phyloP scores from a whole-genome alignment of 2,329 filamentous ascomycete genomes.

The Grosmannia serpens region DNA sequence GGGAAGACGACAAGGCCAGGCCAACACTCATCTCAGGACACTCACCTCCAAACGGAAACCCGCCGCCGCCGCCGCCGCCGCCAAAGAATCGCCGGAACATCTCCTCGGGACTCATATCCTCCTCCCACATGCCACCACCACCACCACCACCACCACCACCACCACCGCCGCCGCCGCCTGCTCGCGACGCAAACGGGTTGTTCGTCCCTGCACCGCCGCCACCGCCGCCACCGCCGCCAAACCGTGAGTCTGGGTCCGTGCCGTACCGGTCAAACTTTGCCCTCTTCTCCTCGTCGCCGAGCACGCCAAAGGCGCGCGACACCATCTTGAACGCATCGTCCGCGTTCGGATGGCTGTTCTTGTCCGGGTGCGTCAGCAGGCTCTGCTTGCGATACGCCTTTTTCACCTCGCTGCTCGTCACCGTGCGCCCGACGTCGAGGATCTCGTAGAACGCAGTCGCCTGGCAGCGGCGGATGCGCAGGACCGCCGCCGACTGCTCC shows the following conservation, averaged over 20 bases:
- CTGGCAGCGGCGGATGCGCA: conserved; percentile 75
- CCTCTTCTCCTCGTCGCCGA: conserved; percentile 90
- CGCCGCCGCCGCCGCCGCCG: conserved; percentile 53
- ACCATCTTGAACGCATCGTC: conserved; percentile 99
- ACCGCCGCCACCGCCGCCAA: conserved; percentile 44
- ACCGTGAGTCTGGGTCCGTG: conserved; percentile 83
- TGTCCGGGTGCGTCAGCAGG: conserved; percentile 92
- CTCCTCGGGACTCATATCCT: conserved; percentile 92
- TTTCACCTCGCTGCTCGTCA: conserved; percentile 79
- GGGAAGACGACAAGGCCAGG: background rate
- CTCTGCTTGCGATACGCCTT: conserved; percentile 95
- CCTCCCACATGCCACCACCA: conserved; percentile 56
- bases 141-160: conserved; percentile 39
- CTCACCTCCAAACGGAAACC: conserved; percentile 27
- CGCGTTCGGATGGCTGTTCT: conserved; percentile 90
- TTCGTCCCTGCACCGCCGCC: conserved; percentile 18
- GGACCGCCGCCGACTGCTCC: conserved; percentile 84
- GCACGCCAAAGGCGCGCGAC: conserved; percentile 79
- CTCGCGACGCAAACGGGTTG: conserved; percentile 8
- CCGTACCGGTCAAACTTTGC: conserved; percentile 80
- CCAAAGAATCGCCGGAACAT: conserved; percentile 97
- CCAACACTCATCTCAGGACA: background rate
- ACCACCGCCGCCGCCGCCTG: conserved; percentile 19
- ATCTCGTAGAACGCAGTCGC: conserved; percentile 95
- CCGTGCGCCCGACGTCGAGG: conserved; percentile 54